These are phyloP conservation scores for Helianthus annuus DNA, from an alignment of 129 eudicot species.

Conservation along the genomic window HanXRQr2.0-SUNRISE NC_035443.2:1014661-1015160, in stretches of 20 bases:
- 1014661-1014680: too few species aligned
- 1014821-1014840: constrained; percentile 14
- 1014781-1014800: background rate
- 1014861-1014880: constrained; percentile 35
- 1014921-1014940: constrained; percentile 23
- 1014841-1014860: constrained; percentile 28
- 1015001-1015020: constrained; percentile 55
- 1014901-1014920: constrained; percentile 35
- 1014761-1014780: constrained; percentile 21
- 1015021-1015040: constrained; percentile 31
- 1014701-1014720: constrained; percentile 22
- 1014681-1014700: background rate
- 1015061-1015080: constrained; percentile 39
- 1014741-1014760: background rate
- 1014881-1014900: constrained; percentile 29
- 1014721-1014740: background rate
- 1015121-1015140: constrained; percentile 26
- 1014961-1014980: constrained; percentile 36
- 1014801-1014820: background rate
- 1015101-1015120: constrained; percentile 34
- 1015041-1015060: constrained; percentile 31
- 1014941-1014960: constrained; percentile 25
- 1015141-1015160: constrained; percentile 29
- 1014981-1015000: constrained; percentile 45
- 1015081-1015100: constrained; percentile 27